Evolutionary conservation across 495 filamentous ascomycete genomes (phyloP).

Genomic region (Penicillium parvum): DNA sequence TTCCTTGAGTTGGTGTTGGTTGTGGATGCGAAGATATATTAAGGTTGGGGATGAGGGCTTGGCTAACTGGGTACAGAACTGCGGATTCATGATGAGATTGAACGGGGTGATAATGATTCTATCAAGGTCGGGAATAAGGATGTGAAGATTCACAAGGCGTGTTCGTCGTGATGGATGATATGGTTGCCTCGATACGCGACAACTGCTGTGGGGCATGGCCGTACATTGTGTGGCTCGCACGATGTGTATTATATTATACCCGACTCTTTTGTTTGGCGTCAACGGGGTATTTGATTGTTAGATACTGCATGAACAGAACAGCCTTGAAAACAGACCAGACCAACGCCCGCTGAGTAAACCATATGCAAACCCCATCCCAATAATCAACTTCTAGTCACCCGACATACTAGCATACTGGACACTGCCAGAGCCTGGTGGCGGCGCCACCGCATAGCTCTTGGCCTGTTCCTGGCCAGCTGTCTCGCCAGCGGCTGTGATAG

Average conservation of each 20-base stretch:
- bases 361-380: constrained; percentile 22
- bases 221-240: neutral
- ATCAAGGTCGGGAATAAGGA: constrained; percentile 55
- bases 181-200: neutral
- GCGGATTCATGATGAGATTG: constrained; percentile 83
- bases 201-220: neutral
- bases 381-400: constrained; percentile 58
- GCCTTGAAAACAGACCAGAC: constrained; percentile 8
- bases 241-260: constrained; percentile 47
- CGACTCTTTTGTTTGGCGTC: constrained; percentile 37
- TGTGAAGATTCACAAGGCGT: constrained; percentile 45
- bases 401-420: constrained; percentile 81
- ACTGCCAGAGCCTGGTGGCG: constrained; percentile 78
- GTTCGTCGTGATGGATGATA: constrained; percentile 28
- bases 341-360: constrained; percentile 41
- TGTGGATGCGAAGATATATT: too few relatives aligned
- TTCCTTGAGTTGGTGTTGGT: too few relatives aligned
- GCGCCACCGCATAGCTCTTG: constrained; percentile 54
- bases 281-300: constrained; percentile 33
- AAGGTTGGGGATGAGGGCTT: too few relatives aligned
- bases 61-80: constrained; percentile 54
- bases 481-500: constrained; percentile 30
- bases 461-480: constrained; percentile 38
- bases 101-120: constrained; percentile 87
- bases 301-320: constrained; percentile 40